phyloP scores from a whole-genome alignment of 352 stramenopile species.

The Thalassiosira ordinaria region DNA sequence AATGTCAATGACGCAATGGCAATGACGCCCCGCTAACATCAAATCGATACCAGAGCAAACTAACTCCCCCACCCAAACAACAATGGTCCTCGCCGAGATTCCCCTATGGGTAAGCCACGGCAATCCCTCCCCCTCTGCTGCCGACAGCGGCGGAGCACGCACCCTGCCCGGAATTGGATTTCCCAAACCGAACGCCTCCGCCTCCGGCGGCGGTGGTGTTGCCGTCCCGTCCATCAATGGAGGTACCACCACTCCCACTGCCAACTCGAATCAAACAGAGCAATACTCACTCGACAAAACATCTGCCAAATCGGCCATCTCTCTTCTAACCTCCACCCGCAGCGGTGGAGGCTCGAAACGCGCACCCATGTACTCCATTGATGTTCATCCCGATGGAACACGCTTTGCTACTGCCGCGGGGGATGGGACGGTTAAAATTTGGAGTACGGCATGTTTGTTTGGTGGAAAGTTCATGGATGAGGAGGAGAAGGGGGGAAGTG shows the following conservation, averaged over 20 bases:
- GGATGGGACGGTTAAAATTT: conserved; percentile 85
- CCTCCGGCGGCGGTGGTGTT: not conserved
- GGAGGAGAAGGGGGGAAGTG: conserved; percentile 3
- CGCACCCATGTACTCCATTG: conserved; percentile 80
- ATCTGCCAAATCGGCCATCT: conserved; percentile 16
- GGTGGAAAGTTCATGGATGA: conserved; percentile 21
- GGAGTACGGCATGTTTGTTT: conserved; percentile 63
- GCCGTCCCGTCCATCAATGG: conserved; percentile 4
- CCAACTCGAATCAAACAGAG: not conserved
- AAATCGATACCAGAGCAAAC: too few relatives aligned
- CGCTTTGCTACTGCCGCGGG: conserved; percentile 84
- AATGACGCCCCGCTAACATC: too few relatives aligned
- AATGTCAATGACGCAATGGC: too few relatives aligned
- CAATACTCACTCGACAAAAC: not conserved
- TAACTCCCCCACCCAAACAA: too few relatives aligned
- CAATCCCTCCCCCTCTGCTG: conserved; percentile 10
- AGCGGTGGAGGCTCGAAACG: not conserved
- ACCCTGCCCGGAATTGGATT: conserved; percentile 13
- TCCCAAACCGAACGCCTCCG: conserved; percentile 1
- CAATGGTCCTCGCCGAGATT: conserved; percentile 81
- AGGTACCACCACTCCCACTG: conserved; percentile 5
- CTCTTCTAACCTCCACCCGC: conserved; percentile 25
- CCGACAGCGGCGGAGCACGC: not conserved
- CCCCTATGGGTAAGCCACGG: conserved; percentile 76
- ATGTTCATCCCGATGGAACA: conserved; percentile 78